Percentiles rank a stretch among this genome's conserved stretches.
phyloP scores from a whole-genome alignment of 306 rosid species.

The Ammopiptanthus mongolicus region DNA sequence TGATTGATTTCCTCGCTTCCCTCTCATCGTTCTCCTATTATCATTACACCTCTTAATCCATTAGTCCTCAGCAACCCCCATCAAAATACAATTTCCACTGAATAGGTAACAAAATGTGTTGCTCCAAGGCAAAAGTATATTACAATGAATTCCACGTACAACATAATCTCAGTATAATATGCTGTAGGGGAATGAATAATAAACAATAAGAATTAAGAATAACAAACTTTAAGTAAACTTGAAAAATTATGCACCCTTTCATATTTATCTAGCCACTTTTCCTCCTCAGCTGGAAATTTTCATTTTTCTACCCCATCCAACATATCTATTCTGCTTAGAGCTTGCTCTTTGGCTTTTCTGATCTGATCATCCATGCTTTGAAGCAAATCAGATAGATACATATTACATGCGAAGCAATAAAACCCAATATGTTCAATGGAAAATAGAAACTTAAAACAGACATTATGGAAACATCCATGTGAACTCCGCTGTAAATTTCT shows the following conservation, averaged over 20 bases:
- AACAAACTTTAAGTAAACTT: background rate
- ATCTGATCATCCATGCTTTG: constrained; percentile 85
- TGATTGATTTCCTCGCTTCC: too few species aligned
- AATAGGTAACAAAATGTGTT: too few species aligned
- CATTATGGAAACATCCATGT: constrained; percentile 43
- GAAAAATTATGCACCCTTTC: constrained; percentile 60
- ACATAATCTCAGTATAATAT: too few species aligned
- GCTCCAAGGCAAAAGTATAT: too few species aligned
- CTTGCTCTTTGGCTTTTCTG: constrained; percentile 72
- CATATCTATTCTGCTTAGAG: constrained; percentile 83
- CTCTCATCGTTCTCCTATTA: too few species aligned
- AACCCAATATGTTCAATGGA: background rate
- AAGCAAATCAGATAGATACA: constrained; percentile 63
- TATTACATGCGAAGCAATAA: constrained; percentile 46
- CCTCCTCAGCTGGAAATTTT: constrained; percentile 82
- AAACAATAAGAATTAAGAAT: too few species aligned
- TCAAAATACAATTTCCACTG: too few species aligned
- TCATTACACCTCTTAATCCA: too few species aligned
- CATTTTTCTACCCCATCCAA: constrained; percentile 86
- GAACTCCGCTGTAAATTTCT: constrained; percentile 75
- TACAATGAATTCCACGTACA: too few species aligned
- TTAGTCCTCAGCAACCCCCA: too few species aligned
- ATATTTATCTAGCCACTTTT: constrained; percentile 90
- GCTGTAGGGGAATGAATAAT: too few species aligned
- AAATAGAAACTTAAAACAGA: background rate